Evolutionary conservation across 139 green algal genomes (phyloP), one percentile per base, ranked within the genome.

Genomic region (Picochlorum costavermella): DNA sequence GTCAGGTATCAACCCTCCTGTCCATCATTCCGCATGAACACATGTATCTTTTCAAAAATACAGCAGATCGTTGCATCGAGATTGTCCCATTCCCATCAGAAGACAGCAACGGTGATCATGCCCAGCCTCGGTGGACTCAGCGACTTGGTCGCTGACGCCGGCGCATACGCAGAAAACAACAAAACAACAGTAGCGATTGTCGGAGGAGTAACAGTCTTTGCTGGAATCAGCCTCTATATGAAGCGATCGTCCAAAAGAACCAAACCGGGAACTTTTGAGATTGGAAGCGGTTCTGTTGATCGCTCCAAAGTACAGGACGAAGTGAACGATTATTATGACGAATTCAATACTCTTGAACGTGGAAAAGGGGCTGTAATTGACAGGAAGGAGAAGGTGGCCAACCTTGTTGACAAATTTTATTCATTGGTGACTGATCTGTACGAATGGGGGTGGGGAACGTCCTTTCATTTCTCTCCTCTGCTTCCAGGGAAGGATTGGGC

Each of bases 401-500:
- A 78, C 44, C 44, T 79, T 17, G 72, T 79, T 23, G 72, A 79
- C 63, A 77, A 74, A 45, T 79, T 79, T 33, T 79, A 79, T 66
- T 74, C 65, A 14, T 44, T 78, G 26, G 71, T 93, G 29, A 95
- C 92, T 8, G 94, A 98, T 76, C 90, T 99, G 56, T 99, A 99
- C 76, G 94, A 99, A 68, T 98, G 90, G 84, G 92, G 92, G 20
- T 98, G 92, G 92, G 91, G 93, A 33, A 82, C 94, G 74, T 88
- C 69, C 64, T 99, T 99, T 81, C 93, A 99, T 78, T 98, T 99
- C 76, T 91, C 88, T 0, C 90, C 90, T 44, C 79, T 82, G 65
- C 82, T 98, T 30, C 86, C 87, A 4, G 78, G 83, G 50, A 88
- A 90, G 69, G 65, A 72, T 67, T 81, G 76, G 70, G 31, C 63